Percentiles rank a stretch among this genome's conserved stretches.
Evolutionary conservation across 2,329 filamentous ascomycete species (phyloP).

Genomic region (Calycina marina): DNA sequence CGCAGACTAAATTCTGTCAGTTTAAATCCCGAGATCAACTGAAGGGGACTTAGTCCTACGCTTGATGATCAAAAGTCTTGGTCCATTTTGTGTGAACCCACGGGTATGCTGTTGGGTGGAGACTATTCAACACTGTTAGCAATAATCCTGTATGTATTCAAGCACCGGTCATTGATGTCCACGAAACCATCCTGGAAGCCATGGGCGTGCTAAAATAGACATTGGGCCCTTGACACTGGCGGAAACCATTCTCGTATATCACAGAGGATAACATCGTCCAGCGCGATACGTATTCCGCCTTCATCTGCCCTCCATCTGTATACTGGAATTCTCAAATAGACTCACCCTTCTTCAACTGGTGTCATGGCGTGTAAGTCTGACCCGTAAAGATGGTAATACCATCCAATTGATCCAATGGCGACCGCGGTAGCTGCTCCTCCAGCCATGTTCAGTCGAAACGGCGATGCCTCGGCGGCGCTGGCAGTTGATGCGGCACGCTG

Average conservation of each 20-base stretch:
- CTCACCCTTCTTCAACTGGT: constrained; percentile 96
- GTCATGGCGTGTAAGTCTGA: constrained; percentile 78
- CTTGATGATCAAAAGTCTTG: constrained; percentile 94
- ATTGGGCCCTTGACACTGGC: too few relatives aligned
- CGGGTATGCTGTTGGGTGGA: constrained; percentile 83
- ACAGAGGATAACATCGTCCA: too few relatives aligned
- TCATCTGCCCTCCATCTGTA: background rate
- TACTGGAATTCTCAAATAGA: constrained; percentile 6
- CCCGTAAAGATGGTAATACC: constrained; percentile 96
- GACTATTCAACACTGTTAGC: constrained; percentile 39
- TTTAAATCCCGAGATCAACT: constrained; percentile 5
- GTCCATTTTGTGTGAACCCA: constrained; percentile 88
- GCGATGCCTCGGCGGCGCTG: constrained; percentile 53
- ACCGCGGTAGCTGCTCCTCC: constrained; percentile 75
- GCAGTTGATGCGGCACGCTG: constrained; percentile 58
- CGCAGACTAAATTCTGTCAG: constrained; percentile 52
- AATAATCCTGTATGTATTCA: constrained; percentile 1
- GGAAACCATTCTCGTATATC: too few relatives aligned
- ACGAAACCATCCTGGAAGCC: too few relatives aligned
- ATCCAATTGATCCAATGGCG: constrained; percentile 79
- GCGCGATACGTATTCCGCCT: too few relatives aligned
- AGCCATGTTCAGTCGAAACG: constrained; percentile 73
- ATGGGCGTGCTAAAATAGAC: too few relatives aligned
- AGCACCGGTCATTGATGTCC: too few relatives aligned
- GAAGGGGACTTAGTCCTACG: constrained; percentile 45